Conservation (phyloP, 805 yeast genomes). For the Priceomyces castillae region DNA sequence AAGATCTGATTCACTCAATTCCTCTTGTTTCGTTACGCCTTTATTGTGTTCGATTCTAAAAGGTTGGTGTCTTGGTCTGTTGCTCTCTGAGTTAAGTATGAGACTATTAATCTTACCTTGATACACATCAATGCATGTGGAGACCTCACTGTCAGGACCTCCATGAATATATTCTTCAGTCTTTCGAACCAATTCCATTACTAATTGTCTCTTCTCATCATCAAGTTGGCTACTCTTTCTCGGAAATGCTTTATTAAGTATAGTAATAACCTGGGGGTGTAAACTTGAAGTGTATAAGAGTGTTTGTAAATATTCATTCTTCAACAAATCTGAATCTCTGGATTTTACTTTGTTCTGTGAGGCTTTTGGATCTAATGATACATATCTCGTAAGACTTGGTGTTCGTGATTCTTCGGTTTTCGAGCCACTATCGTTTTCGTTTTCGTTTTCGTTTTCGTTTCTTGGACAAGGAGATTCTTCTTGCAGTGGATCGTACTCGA, state of each 20-base stretch:
- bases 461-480: background rate
- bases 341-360: background rate
- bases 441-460: background rate
- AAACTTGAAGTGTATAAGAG: constrained; percentile 6
- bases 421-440: background rate
- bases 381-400: background rate
- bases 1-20: constrained; percentile 13
- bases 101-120: constrained; percentile 1
- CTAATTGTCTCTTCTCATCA: constrained; percentile 1
- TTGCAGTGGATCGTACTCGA: constrained; percentile 11
- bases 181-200: constrained; percentile 6
- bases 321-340: constrained; percentile 1
- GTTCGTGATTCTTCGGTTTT: background rate
- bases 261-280: background rate
- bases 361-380: constrained; percentile 13
- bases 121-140: constrained; percentile 2
- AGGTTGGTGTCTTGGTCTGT: constrained; percentile 15
- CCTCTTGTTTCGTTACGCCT: constrained; percentile 5
- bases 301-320: constrained; percentile 10
- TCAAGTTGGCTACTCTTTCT: constrained; percentile 5
- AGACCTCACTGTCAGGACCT: background rate
- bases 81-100: background rate
- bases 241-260: constrained; percentile 10
- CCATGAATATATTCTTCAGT: constrained; percentile 2
- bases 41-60: constrained; percentile 15